Conservation (phyloP, 331 rosid genomes). For the Spiraea crenata region DNA sequence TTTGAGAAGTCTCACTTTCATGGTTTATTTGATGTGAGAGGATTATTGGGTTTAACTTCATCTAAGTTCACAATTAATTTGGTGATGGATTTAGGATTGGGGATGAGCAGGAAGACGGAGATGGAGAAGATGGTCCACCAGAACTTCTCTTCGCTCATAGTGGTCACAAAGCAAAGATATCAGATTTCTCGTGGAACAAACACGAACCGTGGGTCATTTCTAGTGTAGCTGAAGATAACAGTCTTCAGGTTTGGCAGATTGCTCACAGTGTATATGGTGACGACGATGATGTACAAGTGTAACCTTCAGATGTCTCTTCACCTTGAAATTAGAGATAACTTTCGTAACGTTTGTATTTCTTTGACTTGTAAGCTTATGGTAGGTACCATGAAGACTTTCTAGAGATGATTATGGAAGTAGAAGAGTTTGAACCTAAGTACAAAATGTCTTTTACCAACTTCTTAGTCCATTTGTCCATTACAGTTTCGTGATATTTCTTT, state of each 20-base stretch:
- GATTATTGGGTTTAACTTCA: background rate
- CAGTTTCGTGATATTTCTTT: too few relatives aligned
- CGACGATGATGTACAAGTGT: slow-evolving; percentile 29
- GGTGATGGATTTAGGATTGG: slow-evolving; percentile 54
- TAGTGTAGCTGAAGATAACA: slow-evolving; percentile 87
- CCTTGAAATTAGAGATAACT: background rate
- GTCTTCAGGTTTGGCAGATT: slow-evolving; percentile 86
- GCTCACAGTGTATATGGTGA: slow-evolving; percentile 64
- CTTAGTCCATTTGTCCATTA: too few relatives aligned
- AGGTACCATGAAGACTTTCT: background rate
- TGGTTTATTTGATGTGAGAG: background rate
- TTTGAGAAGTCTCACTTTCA: background rate
- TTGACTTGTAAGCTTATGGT: background rate
- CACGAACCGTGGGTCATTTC: slow-evolving; percentile 76
- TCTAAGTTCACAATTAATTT: too few relatives aligned
- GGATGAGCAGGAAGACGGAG: slow-evolving; percentile 71
- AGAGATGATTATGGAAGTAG: background rate
- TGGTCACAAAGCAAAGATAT: slow-evolving; percentile 85
- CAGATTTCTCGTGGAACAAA: slow-evolving; percentile 89
- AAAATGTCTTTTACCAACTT: too few relatives aligned
- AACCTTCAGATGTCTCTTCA: background rate
- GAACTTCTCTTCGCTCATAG: slow-evolving; percentile 82
- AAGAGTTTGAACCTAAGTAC: background rate
- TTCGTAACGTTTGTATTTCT: background rate
- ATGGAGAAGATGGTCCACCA: slow-evolving; percentile 81